Evolutionary conservation across 2,329 filamentous ascomycete genomes (phyloP), one percentile per base, ranked within the genome.

Genomic region (Reticulascus tulasneorum): DNA sequence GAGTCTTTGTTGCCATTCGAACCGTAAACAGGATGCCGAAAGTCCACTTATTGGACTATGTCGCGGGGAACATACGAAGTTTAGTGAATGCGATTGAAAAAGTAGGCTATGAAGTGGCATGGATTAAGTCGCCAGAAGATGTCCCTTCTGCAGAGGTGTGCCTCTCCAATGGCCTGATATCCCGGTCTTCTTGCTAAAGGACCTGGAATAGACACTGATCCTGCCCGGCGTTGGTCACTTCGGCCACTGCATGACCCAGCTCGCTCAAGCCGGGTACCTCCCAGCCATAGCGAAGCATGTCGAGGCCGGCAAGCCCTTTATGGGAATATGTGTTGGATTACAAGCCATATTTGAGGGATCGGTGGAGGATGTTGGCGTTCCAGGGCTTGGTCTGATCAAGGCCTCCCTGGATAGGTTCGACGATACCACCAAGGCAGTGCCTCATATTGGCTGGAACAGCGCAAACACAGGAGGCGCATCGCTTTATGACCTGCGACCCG

Each of bases 371-470:
- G 67, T 80, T 1, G 62, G 70, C 13, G 80, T 87, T 11, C 64
- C 79, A 3, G 93, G 93, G 2, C 68, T 98, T 30, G 84, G 83
- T 6, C 29, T 94, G 19, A 80, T 97, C 44, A 79, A 82, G 28
- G 77, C 76, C 24, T 68, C 66, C 9, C 75, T 98, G 46, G 72
- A 78, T 55, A 82, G 82, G 42, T 98, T 98, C 65, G 69, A 87
- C 56, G 79, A 86, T 57, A 60, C 63, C 21, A 68, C 77, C 52
- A 97, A 97, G 66, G 82, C 89, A 23, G 94, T 98, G n/a, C 93
- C 93, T 24, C 94, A 98, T 65, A 98, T 98, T 60, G 93, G 93
- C 37, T 98, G 93, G 93, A 98, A 98, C 64, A 89, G 82, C 49
- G 93, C 94, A 28, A 82, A 82, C 51, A 79, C 82, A 2, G 65